These are phyloP conservation scores for Smallanthus sonchifolius DNA, from an alignment of 129 eudicot genomes.

Conservation along the genomic window DNA sequence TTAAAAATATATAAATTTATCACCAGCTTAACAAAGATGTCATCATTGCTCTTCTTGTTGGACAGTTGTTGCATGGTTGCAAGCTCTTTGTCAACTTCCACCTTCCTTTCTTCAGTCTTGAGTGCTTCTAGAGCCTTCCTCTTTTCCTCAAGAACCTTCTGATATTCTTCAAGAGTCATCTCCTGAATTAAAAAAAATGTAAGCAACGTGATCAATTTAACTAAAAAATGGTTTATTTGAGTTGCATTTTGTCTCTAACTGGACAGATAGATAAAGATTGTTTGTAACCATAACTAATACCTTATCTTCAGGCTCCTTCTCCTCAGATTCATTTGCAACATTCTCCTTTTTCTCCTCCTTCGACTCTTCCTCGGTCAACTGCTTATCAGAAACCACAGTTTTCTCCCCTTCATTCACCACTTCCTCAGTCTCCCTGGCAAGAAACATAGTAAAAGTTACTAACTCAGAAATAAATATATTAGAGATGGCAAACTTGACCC, in stretches of 20 bases:
- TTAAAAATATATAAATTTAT: background rate
- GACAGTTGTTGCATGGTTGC: conserved; percentile 80
- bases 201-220: background rate
- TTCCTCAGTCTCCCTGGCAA: conserved; percentile 59
- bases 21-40: conserved; percentile 72
- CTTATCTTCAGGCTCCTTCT: conserved; percentile 78
- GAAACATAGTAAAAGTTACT: background rate
- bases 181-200: conserved; percentile 39
- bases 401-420: conserved; percentile 62
- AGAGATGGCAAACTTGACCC: background rate
- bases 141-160: conserved; percentile 85
- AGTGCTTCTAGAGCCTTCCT: conserved; percentile 71
- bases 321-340: conserved; percentile 62
- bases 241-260: background rate
- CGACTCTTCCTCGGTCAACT: conserved; percentile 48
- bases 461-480: background rate
- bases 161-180: conserved; percentile 96
- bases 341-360: conserved; percentile 59
- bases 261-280: background rate
- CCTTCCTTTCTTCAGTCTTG: conserved; percentile 87
- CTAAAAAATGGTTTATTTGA: background rate
- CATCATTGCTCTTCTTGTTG: conserved; percentile 71
- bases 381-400: conserved; percentile 43
- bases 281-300: conserved; percentile 27
- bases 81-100: conserved; percentile 67